Evolutionary conservation across 2,329 filamentous ascomycete genomes (phyloP), one percentile per base, ranked within the genome.

Genomic region (Sclerotinia subarctica): DNA sequence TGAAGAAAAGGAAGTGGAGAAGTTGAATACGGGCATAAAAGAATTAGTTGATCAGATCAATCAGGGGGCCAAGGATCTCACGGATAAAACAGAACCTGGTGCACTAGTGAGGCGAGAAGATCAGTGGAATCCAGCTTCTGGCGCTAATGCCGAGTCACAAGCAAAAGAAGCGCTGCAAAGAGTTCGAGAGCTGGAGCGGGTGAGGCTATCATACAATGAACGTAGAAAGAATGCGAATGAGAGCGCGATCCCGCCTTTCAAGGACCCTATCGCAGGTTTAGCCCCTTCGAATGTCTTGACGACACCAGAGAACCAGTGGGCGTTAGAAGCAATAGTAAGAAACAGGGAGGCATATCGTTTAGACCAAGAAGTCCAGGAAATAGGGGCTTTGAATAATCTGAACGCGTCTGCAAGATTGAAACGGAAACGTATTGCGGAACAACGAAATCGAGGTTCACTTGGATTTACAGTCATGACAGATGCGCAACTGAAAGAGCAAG

Each of bases 341-440:
- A 29, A 62, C 29, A 62, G 26, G 24, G 46, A 62, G 10, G 29
- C 51, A 5, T 13, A 11, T 19, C 59, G 59, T 29, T 38, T 62
- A 15, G 21, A 38, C 5, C 29, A 51, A 26, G 59, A 62, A 38
- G 46, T 38, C 21, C 59, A 51, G 11, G 59, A 51, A 26, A 26
- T 29, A 32, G 32, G 21, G 24, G 46, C 59, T 15, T 21, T 51
- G 59, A 51, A 62, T 24, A 35, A 38, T 5, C 59, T 38, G 13
- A 51, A 62, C 26, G 59, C 59, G 2, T 62, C 59, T 24, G 59
- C 51, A 38, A 51, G 59, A 62, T 26, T 51, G 29, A 62, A 62
- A 51, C 59, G 59, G 6, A 51, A 51, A 38, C 59, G 59, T 26
- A 35, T 62, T 4, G 46, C 59, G 0, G 46, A 51, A 26, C 51